These are phyloP conservation scores for Boletus pseudopeckii DNA, from an alignment of 768 basidiomycete genomes.

Conservation along the genomic window DNA sequence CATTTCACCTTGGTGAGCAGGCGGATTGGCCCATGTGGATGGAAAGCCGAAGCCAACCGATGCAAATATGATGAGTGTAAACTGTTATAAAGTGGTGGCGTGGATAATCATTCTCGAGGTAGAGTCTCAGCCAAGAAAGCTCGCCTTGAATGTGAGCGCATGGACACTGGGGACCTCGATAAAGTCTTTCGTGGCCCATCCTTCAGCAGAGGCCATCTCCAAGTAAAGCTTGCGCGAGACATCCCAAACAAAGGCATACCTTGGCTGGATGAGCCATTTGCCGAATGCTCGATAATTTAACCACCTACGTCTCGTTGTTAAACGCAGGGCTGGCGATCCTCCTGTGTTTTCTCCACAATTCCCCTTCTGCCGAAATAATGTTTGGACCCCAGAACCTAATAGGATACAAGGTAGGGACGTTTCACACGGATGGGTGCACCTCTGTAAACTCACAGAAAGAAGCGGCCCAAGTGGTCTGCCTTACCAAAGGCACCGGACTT, in stretches of 20 bases:
- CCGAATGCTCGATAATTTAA: not conserved
- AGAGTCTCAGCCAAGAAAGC: not conserved
- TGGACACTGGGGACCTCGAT: constrained; percentile 15
- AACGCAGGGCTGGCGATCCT: constrained; percentile 21
- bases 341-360: constrained; percentile 22
- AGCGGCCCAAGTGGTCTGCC: constrained; percentile 4
- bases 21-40: constrained; percentile 17
- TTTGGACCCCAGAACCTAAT: constrained; percentile 20
- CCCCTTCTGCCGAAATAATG: constrained; percentile 10
- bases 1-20: constrained; percentile 17
- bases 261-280: not conserved
- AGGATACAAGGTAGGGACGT: not conserved
- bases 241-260: constrained; percentile 24
- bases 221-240: constrained; percentile 15
- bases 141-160: constrained; percentile 19
- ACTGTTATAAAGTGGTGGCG: constrained; percentile 3
- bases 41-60: constrained; percentile 25
- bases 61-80: constrained; percentile 20
- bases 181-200: constrained; percentile 16
- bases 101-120: not conserved
- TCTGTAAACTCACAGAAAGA: constrained; percentile 16
- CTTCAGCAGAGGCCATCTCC: constrained; percentile 17
- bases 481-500: constrained; percentile 20
- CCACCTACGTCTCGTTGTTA: constrained; percentile 22
- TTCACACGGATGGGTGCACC: not conserved